Conservation (phyloP, 2,329 filamentous ascomycete genomes). For the Penicillium sp. region DNA sequence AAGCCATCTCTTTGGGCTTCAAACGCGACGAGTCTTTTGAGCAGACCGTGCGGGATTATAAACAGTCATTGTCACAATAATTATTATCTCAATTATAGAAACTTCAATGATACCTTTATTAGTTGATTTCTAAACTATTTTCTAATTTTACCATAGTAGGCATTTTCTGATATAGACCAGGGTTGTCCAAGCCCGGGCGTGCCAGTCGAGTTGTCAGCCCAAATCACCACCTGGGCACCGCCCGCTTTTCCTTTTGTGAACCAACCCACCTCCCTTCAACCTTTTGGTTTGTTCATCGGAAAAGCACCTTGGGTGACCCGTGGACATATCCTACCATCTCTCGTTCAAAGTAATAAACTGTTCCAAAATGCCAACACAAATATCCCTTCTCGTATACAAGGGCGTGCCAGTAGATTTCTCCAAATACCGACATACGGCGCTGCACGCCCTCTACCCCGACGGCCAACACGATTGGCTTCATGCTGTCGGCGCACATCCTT, state of each 20-base stretch:
- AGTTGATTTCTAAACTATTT: background rate
- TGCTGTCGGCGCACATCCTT: constrained; percentile 21
- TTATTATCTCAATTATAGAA: background rate
- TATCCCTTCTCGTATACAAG: constrained; percentile 22
- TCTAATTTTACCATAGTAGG: background rate
- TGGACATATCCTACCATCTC: background rate
- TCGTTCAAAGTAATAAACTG: background rate
- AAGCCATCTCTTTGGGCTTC: constrained; percentile 46
- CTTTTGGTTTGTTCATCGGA: background rate
- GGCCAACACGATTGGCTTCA: constrained; percentile 18
- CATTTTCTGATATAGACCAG: background rate
- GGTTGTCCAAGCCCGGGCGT: background rate
- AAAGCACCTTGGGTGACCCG: background rate
- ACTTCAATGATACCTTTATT: background rate
- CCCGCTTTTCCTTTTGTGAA: background rate
- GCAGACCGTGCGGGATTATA: constrained; percentile 49
- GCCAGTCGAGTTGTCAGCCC: background rate
- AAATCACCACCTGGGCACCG: background rate
- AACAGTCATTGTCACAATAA: constrained; percentile 28
- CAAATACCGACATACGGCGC: constrained; percentile 26
- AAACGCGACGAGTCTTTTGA: constrained; percentile 47
- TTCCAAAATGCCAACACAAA: constrained; percentile 15
- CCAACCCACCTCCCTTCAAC: background rate
- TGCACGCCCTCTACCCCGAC: constrained; percentile 19
- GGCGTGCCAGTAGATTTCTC: constrained; percentile 25